Evolutionary conservation across 306 rosid species (phyloP), one percentile per base, ranked within the genome.

Genomic region (Ormosia semicastrata): DNA sequence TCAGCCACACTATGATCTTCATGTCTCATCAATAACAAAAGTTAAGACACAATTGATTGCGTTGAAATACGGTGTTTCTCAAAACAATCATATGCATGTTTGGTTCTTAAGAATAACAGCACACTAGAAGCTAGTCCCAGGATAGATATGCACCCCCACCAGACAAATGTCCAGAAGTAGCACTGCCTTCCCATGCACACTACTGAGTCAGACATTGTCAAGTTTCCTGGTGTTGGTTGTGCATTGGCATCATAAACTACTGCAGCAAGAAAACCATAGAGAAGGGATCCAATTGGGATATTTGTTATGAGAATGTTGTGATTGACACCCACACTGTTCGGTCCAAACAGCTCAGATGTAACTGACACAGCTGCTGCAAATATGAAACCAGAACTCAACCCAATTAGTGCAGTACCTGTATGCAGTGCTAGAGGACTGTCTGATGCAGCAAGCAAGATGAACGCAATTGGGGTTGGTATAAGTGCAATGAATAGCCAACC

Each of bases 311-410:
- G 85, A 46, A 95, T 88, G 87, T 95, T 95, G 92, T 95, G 99
- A 79, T 95, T 95, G 9, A 95, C 97, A 1, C 97, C 88, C 9
- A 92, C 81, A 37, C 88, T 92, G 80, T 89, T 89, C 0, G 99
- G 99, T 59, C 99, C 99, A 67, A 95, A 95, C 39, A 95, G 89
- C 85, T 95, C 99, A 0, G 99, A 90, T 3, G 99, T 95, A 32
- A 95, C 85, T 8, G 98, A 91, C n/a, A 95, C 98, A 0, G 99
- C 98, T 2, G 97, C 98, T 1, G 99, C 95, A 44, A 93, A 95
- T 80, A 95, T 93, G 87, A 93, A 95, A n/a, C 99, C 98, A 0
- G 98, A 95, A 80, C 99, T 95, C 79, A 91, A 39, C 62, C 96
- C 99, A 5, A 95, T 78, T 39, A 95, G 85, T 2, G 94, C 94